phyloP scores from a whole-genome alignment of 345 rosid species.

The Eucalyptus curtisii region DNA sequence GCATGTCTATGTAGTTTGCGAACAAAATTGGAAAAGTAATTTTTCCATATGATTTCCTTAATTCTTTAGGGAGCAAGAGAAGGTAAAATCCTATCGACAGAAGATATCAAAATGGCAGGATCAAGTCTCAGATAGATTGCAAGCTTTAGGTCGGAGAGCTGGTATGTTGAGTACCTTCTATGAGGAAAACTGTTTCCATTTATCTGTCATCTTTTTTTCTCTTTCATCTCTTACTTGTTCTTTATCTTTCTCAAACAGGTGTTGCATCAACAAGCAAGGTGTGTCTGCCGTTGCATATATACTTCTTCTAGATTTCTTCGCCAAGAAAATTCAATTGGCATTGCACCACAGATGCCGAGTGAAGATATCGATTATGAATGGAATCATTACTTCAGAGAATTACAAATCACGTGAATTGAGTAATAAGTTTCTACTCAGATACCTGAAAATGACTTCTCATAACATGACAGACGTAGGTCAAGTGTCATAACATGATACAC shows the following conservation, averaged over 20 bases:
- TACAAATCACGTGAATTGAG: not conserved
- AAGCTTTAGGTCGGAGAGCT: slow-evolving; percentile 44
- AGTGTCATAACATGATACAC: not conserved
- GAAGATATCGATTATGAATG: not conserved
- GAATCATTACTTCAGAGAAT: not conserved
- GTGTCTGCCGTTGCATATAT: not conserved
- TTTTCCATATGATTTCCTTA: not conserved
- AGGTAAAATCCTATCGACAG: slow-evolving; percentile 68
- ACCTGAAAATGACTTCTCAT: not conserved
- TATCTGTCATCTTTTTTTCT: not conserved
- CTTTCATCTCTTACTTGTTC: not conserved
- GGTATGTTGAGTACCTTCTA: slow-evolving; percentile 12
- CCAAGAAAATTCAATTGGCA: not conserved
- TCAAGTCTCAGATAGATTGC: slow-evolving; percentile 81
- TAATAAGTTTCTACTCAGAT: not conserved
- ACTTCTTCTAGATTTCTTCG: not conserved
- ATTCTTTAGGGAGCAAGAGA: slow-evolving; percentile 52
- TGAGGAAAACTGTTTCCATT: not conserved
- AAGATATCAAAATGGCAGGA: slow-evolving; percentile 90
- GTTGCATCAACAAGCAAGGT: slow-evolving; percentile 62
- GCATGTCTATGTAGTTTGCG: not conserved
- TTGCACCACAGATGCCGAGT: not conserved
- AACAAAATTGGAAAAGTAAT: not conserved
- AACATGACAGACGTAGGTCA: not conserved
- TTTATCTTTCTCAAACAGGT: slow-evolving; percentile 21